phyloP scores from a whole-genome alignment of 2,329 filamentous ascomycete genomes.

The Colletotrichum sp. region DNA sequence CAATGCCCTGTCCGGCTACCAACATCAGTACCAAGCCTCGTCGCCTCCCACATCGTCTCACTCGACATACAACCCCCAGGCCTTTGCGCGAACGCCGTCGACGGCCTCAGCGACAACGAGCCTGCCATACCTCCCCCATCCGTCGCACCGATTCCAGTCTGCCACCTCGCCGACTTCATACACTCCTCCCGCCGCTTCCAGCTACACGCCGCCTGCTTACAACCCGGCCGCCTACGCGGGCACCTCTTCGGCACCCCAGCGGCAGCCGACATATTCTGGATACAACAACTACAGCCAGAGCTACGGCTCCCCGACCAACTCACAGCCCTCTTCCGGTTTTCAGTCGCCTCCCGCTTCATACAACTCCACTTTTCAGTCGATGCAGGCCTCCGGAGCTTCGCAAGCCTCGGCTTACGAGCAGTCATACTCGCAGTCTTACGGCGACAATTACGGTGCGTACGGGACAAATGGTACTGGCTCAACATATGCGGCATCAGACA shows the following conservation, averaged over 20 bases:
- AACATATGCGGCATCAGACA: conserved; percentile 36
- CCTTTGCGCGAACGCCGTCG: conserved; percentile 63
- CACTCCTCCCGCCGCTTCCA: conserved; percentile 38
- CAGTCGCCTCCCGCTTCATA: conserved; percentile 43
- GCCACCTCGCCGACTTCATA: conserved; percentile 40
- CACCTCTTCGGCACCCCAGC: conserved; percentile 50
- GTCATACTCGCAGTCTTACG: conserved; percentile 24
- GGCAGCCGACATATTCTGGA: conserved; percentile 56
- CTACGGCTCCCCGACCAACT: conserved; percentile 42
- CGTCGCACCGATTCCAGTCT: conserved; percentile 41
- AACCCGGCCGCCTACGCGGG: conserved; percentile 65
- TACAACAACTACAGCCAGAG: conserved; percentile 49
- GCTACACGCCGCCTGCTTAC: conserved; percentile 59
- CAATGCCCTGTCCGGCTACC: conserved; percentile 55
- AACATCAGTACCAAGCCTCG: conserved; percentile 55
- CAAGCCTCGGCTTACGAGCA: conserved; percentile 40
- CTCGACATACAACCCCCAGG: conserved; percentile 73
- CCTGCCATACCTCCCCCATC: conserved; percentile 54
- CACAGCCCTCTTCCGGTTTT: conserved; percentile 39
- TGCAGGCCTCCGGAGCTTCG: conserved; percentile 32
- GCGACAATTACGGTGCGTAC: conserved; percentile 36
- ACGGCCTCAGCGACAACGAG: conserved; percentile 52
- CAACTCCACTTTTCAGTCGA: conserved; percentile 16
- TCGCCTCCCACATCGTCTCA: conserved; percentile 51
- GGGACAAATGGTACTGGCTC: conserved; percentile 44